Evolutionary conservation across 2,329 filamentous ascomycete species (phyloP).

Genomic region (Arthrocladium fulminans): DNA sequence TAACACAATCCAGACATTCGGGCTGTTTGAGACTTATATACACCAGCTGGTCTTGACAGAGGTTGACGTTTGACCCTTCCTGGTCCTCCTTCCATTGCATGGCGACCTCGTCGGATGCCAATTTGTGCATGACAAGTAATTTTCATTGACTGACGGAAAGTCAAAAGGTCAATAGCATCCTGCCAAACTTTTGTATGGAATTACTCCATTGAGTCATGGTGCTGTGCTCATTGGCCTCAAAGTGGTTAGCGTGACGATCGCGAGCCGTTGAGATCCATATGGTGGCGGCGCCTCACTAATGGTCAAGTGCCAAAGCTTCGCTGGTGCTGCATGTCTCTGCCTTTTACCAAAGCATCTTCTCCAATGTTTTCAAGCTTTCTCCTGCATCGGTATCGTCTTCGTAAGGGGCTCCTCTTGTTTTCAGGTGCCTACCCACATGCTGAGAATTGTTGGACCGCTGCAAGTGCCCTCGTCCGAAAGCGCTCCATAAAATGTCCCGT

Average conservation of each 20-base stretch:
- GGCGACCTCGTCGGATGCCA: background rate
- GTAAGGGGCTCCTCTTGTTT: too few relatives aligned
- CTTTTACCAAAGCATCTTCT: background rate
- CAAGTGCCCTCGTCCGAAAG: too few relatives aligned
- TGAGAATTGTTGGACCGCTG: too few relatives aligned
- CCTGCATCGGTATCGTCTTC: background rate
- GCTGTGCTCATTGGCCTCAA: background rate
- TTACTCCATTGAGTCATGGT: background rate
- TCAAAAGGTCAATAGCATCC: background rate
- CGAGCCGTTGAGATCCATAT: background rate
- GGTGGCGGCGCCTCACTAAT: background rate
- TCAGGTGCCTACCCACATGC: too few relatives aligned
- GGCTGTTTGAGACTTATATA: background rate
- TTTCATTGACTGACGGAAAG: constrained; percentile 3
- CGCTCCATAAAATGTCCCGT: too few relatives aligned
- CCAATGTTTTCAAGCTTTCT: background rate
- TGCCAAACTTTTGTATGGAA: background rate
- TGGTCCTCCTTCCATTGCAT: background rate
- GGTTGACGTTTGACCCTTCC: background rate
- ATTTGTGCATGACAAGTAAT: background rate
- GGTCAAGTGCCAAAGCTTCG: background rate
- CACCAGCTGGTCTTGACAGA: background rate
- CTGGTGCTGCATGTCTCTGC: constrained; percentile 2
- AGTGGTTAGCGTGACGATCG: background rate
- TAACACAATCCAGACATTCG: too few relatives aligned